Base-by-base conservation (phyloP, 305 asterid species). In the Fraxinus dipetala region DNA sequence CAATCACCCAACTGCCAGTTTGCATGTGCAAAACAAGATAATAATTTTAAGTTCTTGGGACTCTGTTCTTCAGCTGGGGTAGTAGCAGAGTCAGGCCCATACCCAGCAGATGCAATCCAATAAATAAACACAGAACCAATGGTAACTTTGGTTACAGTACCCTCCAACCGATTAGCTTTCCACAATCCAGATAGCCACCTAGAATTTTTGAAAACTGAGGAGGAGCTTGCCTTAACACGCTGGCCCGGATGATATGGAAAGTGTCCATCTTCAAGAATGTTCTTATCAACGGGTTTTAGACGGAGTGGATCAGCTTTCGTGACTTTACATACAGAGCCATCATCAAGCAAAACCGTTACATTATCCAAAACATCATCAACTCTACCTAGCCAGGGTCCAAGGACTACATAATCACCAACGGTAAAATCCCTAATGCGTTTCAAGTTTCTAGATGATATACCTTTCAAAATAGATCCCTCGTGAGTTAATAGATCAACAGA, bases 201-300 rank as follows among this genome's bases (percentile, higher is more conserved):
- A 40, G 97, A 90, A 85, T 92, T 93, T 92, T 96, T 96, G 84
- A 96, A 92, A 85, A 96, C 93, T 28, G 99, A 93, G 35, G 98
- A 96, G 77, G 98, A 90, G 86, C 81, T 89, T 79, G 98, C 94
- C 87, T 90, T 95, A 72, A 95, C 98, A 45, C 97, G 97, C 81
- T 96, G 97, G 34, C 98, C 99, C 34, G 98, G 99, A 87, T 95
- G 95, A 88, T 92, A 96, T 6, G 98, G 99, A 77, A 92, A 96
- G 78, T 91, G 94, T 26, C 94, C 99, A 80, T 93, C 96, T 89
- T 95, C 97, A 36, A 90, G 84, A 75, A 90, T 81, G 85, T 88
- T 89, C 88, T 92, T 93, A 77, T 92, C 91, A 75, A 90, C 85
- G 40, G 98, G 96, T 88, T 90, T 93, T 75, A 96, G 97, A 78